Conservation (phyloP, 192 early-diverging fungal genomes). For the Linderina pennispora region DNA sequence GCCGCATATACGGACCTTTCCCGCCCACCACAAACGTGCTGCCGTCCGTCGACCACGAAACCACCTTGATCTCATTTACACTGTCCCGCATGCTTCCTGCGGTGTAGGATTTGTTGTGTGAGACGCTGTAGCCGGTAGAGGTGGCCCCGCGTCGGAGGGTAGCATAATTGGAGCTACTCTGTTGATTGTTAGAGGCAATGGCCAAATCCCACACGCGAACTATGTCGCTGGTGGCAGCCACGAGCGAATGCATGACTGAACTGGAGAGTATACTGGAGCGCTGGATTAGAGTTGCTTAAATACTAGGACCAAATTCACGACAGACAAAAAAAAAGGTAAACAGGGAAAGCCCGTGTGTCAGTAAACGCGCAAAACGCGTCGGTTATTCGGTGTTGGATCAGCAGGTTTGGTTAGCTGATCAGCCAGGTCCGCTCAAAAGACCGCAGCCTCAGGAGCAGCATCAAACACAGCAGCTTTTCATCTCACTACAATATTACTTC, state of each 20-base stretch:
- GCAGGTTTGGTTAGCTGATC: too few relatives aligned
- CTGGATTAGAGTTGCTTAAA: too few relatives aligned
- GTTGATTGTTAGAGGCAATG: background rate
- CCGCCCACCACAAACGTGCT: constrained; percentile 29
- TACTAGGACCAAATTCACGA: too few relatives aligned
- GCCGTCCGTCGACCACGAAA: constrained; percentile 32
- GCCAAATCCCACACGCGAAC: constrained; percentile 35
- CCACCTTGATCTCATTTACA: constrained; percentile 7
- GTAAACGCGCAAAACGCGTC: too few relatives aligned
- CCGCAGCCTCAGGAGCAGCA: too few relatives aligned
- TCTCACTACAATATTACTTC: too few relatives aligned
- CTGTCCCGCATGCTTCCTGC: constrained; percentile 1
- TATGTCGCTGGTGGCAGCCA: constrained; percentile 32
- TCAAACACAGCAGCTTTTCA: too few relatives aligned
- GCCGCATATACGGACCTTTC: constrained; percentile 14
- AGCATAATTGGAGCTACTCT: background rate
- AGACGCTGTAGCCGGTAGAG: background rate
- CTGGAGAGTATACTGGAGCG: background rate
- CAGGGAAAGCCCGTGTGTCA: too few relatives aligned
- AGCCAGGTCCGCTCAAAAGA: too few relatives aligned
- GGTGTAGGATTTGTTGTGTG: background rate
- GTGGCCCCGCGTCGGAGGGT: constrained; percentile 5
- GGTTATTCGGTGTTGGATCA: too few relatives aligned
- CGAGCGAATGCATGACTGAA: constrained; percentile 15
- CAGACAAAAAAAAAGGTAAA: too few relatives aligned